Evolutionary conservation across 2,329 filamentous ascomycete genomes (phyloP), one percentile per base, ranked within the genome.

Genomic region (Neopestalotiopsis clavispora): DNA sequence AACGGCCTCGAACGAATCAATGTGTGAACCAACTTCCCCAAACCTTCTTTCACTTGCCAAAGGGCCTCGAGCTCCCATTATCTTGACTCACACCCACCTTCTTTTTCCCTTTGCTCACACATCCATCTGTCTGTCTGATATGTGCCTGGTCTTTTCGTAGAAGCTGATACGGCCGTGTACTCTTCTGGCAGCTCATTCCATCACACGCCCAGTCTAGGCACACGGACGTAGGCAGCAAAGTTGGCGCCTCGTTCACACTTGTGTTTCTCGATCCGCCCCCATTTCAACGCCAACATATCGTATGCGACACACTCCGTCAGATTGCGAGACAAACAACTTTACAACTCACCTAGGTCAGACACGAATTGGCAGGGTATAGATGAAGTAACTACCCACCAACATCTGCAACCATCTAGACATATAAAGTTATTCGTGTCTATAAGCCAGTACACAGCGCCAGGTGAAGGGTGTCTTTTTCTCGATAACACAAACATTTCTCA

Each of bases 1-100:
- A 52, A 20, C 30, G 34, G 59, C 32, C 59, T 62, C 59, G 59
- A 62, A 62, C 30, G 30, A 62, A 20, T 40, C 32, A 28, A 32
- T 34, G 17, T 34, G 30, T 40, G 32, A 40, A 14, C 32, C 59
- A 40, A 34, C 59, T 62, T 62, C n/a, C 32, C 59, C 30, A 28
- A 34, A 59, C 23, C 57, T 59, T 59, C 57, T 30, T 58, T 23
- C 20, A n/a, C 45, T 17, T 52, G 13, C 17, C 45, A n/a, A 34
- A 28, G 23, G 23, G 30, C 32, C 32, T 62, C 59, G 12, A 62
- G 17, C 14, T 23, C 17, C 23, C 23, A 59, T 59, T 58, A 17
- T 34, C 23, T 59, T 13, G 30, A 59, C 57, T 59, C 57, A 59
- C 57, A 34, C 57, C 57, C 57, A 28, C 30, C 13, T 59, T 58